These are phyloP conservation scores for Nymphaea colorata DNA, from an alignment of 164 flowering plant genomes.

Conservation along the genomic window DNA sequence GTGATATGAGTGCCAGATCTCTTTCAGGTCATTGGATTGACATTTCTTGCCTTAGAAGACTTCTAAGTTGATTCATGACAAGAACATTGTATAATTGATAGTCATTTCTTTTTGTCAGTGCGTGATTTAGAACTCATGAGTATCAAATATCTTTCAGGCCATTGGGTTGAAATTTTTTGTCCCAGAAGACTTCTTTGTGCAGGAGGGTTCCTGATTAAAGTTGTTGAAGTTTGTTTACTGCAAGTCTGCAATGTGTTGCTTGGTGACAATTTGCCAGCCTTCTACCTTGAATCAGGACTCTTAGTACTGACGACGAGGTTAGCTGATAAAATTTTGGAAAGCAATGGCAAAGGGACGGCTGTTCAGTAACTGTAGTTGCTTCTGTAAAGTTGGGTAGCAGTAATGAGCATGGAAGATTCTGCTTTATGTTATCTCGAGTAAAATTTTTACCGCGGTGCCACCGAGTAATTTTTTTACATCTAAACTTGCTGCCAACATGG, in stretches of 20 bases:
- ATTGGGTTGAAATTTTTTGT: neutral
- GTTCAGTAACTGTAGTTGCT: too few relatives aligned
- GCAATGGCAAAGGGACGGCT: too few relatives aligned
- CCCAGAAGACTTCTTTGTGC: neutral
- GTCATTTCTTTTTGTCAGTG: neutral
- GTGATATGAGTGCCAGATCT: neutral
- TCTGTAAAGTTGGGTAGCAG: too few relatives aligned
- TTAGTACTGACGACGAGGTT: too few relatives aligned
- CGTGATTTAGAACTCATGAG: neutral
- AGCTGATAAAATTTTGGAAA: too few relatives aligned
- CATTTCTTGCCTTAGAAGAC: neutral
- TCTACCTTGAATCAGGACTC: neutral
- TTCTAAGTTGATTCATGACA: neutral
- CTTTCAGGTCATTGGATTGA: neutral
- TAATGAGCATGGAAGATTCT: too few relatives aligned
- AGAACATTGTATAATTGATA: neutral
- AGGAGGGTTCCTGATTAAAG: neutral
- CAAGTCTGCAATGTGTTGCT: neutral
- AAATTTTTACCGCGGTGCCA: too few relatives aligned
- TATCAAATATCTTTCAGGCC: neutral
- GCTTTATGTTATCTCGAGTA: too few relatives aligned
- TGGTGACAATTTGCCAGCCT: neutral
- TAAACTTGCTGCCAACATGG: too few relatives aligned
- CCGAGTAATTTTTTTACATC: too few relatives aligned
- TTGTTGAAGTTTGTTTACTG: neutral